phyloP scores from a whole-genome alignment of 331 rosid genomes.

The Malus hybrid region DNA sequence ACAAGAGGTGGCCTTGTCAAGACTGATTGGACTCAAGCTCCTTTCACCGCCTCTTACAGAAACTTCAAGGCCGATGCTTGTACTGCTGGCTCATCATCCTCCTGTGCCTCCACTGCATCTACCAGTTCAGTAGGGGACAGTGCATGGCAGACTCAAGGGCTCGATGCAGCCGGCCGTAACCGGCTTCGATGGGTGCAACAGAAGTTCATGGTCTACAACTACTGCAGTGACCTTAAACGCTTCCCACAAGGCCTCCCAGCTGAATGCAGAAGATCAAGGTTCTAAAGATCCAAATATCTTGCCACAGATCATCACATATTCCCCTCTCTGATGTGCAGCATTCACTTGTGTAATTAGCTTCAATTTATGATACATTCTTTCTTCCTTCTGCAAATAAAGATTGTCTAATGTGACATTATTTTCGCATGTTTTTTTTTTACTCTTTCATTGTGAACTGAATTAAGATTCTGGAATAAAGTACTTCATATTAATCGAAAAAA shows the following conservation, averaged over 20 bases:
- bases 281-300: background rate
- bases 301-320: background rate
- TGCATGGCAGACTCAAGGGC: slow-evolving; percentile 21
- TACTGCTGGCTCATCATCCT: slow-evolving; percentile 8
- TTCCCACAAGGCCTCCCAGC: slow-evolving; percentile 20
- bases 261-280: slow-evolving; percentile 18
- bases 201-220: slow-evolving; percentile 34
- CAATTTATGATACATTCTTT: background rate
- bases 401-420: background rate
- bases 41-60: slow-evolving; percentile 57
- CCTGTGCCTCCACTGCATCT: slow-evolving; percentile 5
- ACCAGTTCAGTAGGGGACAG: background rate
- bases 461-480: background rate
- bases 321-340: background rate
- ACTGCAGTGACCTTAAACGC: slow-evolving; percentile 22
- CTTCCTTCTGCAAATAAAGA: background rate
- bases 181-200: slow-evolving; percentile 39
- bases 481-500: background rate
- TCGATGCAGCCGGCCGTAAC: slow-evolving; percentile 30
- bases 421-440: background rate
- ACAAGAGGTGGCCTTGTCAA: slow-evolving; percentile 71
- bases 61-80: slow-evolving; percentile 49
- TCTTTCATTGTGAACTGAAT: background rate
- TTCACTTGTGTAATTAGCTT: background rate
- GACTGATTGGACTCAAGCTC: slow-evolving; percentile 63